Base-by-base conservation (phyloP, 2,329 filamentous ascomycete genomes). In the Rhynchosporium agropyri region DNA sequence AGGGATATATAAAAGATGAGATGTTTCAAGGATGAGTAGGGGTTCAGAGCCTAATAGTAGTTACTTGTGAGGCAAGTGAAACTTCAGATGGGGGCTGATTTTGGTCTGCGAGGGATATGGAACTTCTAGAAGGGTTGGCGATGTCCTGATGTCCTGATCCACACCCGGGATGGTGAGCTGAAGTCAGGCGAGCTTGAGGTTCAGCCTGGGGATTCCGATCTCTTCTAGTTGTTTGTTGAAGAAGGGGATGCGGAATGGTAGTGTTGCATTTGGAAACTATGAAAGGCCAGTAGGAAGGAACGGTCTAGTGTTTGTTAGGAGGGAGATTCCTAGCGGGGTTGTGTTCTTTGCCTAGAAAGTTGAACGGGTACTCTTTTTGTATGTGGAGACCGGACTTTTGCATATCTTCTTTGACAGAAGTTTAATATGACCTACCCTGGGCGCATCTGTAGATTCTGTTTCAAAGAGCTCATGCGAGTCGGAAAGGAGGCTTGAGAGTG, bases 381-480 rank as follows among this genome's bases (percentile, higher is more conserved):
- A 1, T 20, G 20, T 20, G 20, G 20, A 20, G 20, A 20, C 20
- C 20, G 20, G 20, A 20, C 20, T 20, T 20, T 20, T 20, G 20
- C 20, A 20, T 20, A 20, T 20, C 33, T 36, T 36, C 33, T 36
- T 36, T 36, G 33, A 36, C 33, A 36, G 33, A 36, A 6, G 20
- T 10, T 10, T 36, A 10, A 36, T 36, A 2, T 36, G 9, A 10
- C 9, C 51, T 45, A 59, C n/a, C 43, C 43, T 46, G 43, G n/a
- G 15, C 8, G n/a, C 43, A 50, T 55, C 31, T 59, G 61, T 43
- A 55, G 31, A 58, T 49, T 58, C 20, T 33, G 62, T 64, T 61
- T 64, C 62, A 64, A 53, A 50, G 61, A 48, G 46, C 54, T 58
- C 54, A 64, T 64, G 53, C 62, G 58, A 48, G 56, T 50, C 10